Conservation (phyloP, 2,329 filamentous ascomycete species). For the Thielaviopsis ethacetica region DNA sequence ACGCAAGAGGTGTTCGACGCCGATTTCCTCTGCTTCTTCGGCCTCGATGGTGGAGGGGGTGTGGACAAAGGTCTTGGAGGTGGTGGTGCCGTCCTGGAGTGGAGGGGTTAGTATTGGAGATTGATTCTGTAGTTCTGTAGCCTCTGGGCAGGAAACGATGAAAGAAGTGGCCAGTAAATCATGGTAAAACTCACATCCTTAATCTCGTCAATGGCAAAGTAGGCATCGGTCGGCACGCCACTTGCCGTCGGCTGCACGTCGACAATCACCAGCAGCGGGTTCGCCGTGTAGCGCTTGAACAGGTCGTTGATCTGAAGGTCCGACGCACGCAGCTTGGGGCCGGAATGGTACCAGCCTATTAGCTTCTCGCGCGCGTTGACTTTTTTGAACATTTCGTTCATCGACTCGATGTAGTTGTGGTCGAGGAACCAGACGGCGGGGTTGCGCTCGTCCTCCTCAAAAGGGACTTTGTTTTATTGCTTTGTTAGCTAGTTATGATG, state of each 20-base stretch:
- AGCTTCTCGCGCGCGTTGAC: conserved; percentile 98
- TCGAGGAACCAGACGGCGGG: conserved; percentile 98
- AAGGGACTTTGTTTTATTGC: conserved; percentile 53
- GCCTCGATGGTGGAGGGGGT: conserved; percentile 97
- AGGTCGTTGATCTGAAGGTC: conserved; percentile 99
- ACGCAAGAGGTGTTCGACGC: conserved; percentile 90
- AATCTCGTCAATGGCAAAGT: conserved; percentile 98
- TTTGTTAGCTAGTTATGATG: too few relatives aligned
- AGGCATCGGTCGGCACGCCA: conserved; percentile 92
- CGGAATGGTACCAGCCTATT: conserved; percentile 99
- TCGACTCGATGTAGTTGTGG: conserved; percentile 97
- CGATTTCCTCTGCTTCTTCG: conserved; percentile 97
- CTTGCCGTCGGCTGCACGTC: conserved; percentile 97
- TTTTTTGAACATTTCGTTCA: conserved; percentile 99
- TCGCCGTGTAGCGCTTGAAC: conserved; percentile 97
- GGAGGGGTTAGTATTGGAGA: conserved; percentile 1
- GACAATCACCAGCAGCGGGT: conserved; percentile 91
- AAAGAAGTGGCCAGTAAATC: too few relatives aligned
- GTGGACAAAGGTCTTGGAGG: conserved; percentile 93
- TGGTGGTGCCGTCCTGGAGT: conserved; percentile 81
- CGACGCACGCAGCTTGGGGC: conserved; percentile 87
- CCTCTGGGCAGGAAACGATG: too few relatives aligned
- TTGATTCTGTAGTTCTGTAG: too few relatives aligned
- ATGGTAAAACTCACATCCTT: conserved; percentile 55
- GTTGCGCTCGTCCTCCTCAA: conserved; percentile 97